Evolutionary conservation across 345 rosid genomes (phyloP).

Genomic region (Excoecaria cochinchinensis): DNA sequence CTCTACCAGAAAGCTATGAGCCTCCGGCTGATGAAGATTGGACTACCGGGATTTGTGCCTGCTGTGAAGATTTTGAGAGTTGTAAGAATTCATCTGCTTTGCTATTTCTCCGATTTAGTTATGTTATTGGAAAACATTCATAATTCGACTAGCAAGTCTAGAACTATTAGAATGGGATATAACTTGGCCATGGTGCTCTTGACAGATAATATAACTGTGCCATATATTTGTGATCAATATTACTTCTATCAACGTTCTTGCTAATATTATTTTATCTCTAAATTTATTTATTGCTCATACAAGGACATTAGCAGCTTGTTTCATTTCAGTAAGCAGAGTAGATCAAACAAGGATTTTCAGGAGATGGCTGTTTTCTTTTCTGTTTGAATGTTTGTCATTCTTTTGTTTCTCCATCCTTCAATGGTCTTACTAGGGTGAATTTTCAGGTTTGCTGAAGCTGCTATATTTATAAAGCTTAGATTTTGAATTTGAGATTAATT

Average conservation of each 20-base stretch:
- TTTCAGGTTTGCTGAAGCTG: too few species aligned
- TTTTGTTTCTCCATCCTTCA: too few species aligned
- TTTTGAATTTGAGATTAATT: too few species aligned
- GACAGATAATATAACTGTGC: neutral
- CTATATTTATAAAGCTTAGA: too few species aligned
- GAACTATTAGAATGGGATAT: too few species aligned
- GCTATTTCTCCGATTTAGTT: neutral
- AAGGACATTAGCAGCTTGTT: too few species aligned
- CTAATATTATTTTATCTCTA: neutral
- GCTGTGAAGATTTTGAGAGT: conserved; percentile 67
- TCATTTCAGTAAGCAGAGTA: too few species aligned
- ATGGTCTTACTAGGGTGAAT: too few species aligned
- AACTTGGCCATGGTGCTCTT: neutral
- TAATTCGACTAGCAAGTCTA: too few species aligned
- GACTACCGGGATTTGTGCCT: conserved; percentile 78
- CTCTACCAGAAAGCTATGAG: conserved; percentile 71
- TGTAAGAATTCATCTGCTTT: conserved; percentile 37
- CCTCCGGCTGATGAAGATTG: conserved; percentile 94
- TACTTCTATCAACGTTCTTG: neutral
- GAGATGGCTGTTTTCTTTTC: neutral
- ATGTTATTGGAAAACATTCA: neutral
- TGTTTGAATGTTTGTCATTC: too few species aligned
- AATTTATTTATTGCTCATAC: too few species aligned
- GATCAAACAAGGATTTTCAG: neutral
- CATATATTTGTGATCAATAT: too few species aligned